Percentiles rank a stretch among this genome's conserved stretches.
phyloP scores from a whole-genome alignment of 768 basidiomycete genomes.

The Clitopilus hobsonii region DNA sequence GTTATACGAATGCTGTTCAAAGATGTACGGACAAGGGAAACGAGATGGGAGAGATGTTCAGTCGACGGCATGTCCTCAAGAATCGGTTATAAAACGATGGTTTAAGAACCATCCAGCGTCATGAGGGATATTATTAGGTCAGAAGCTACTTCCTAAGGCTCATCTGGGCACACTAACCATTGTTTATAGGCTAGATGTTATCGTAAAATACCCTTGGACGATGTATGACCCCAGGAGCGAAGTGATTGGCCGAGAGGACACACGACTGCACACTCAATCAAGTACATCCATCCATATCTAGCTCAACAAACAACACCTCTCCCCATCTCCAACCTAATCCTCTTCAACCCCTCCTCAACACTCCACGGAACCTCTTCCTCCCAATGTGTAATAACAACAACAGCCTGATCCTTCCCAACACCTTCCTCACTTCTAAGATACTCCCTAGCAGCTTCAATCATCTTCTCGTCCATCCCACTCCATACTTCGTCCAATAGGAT shows the following conservation, averaged over 20 bases:
- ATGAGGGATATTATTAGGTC: no score
- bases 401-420: conserved; percentile 57
- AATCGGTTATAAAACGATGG: conserved; percentile 11
- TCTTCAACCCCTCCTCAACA: conserved; percentile 43
- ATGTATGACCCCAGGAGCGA: no score
- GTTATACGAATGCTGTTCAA: conserved; percentile 14
- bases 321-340: conserved; percentile 26
- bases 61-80: conserved; percentile 14
- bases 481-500: conserved; percentile 90
- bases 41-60: neutral
- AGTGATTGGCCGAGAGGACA: no score
- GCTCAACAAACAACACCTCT: no score
- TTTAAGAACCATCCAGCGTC: conserved; percentile 9
- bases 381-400: conserved; percentile 87
- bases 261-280: no score
- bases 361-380: conserved; percentile 89
- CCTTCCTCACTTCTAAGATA: conserved; percentile 58
- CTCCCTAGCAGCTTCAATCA: conserved; percentile 58
- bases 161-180: no score
- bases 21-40: conserved; percentile 8
- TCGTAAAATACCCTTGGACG: no score
- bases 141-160: no score
- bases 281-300: no score
- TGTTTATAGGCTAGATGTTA: no score
- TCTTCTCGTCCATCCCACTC: conserved; percentile 84